phyloP scores from a whole-genome alignment of 768 basidiomycete genomes.

The Coprinopsis cinerea region DNA sequence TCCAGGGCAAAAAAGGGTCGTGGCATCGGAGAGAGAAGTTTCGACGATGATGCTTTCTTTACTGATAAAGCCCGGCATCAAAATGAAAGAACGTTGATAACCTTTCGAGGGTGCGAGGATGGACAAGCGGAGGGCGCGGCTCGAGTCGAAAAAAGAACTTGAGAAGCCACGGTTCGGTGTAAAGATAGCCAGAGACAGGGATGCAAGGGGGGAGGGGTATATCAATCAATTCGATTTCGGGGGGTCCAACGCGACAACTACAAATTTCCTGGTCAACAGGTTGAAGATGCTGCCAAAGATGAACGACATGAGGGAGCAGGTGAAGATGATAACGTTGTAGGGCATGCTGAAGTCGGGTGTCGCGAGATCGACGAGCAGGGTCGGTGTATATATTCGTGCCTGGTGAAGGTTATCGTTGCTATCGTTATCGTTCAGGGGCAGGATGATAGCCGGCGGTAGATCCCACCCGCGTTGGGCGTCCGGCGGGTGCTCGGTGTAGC shows the following conservation, averaged over 20 bases:
- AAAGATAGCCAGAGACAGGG: not conserved
- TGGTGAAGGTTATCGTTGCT: constrained; percentile 15
- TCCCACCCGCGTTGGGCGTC: constrained; percentile 97
- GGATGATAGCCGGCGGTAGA: constrained; percentile 78
- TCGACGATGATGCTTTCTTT: too few species aligned
- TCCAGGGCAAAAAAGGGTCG: too few species aligned
- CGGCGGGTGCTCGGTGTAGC: constrained; percentile 93
- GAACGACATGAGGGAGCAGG: constrained; percentile 83
- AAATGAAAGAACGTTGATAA: too few species aligned
- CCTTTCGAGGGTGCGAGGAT: too few species aligned
- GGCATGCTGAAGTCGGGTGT: constrained; percentile 99
- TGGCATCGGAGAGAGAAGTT: too few species aligned
- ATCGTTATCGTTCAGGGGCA: constrained; percentile 27
- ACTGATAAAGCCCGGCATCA: too few species aligned
- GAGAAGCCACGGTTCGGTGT: not conserved
- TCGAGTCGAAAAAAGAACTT: too few species aligned
- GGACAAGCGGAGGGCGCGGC: too few species aligned
- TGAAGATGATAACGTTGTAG: constrained; percentile 98
- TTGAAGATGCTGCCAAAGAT: constrained; percentile 94
- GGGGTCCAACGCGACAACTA: constrained; percentile 32
- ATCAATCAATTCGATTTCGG: not conserved
- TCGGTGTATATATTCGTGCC: constrained; percentile 66
- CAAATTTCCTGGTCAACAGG: constrained; percentile 73
- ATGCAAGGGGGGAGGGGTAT: not conserved
- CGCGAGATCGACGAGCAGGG: constrained; percentile 88